phyloP scores from a whole-genome alignment of 2,329 filamentous ascomycete genomes.

The Penicillium sp. region DNA sequence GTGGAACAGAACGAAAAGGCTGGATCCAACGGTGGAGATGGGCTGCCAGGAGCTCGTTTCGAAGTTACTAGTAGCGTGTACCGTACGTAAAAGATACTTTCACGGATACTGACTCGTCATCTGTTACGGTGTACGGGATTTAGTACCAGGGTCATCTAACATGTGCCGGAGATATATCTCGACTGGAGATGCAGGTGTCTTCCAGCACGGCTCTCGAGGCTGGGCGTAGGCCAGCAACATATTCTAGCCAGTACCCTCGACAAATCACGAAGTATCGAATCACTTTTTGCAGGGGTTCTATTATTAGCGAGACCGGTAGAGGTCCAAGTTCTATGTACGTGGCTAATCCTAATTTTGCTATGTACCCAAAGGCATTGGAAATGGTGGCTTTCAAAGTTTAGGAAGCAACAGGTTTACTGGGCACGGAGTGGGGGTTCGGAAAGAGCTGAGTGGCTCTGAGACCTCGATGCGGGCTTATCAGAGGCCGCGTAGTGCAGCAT shows the following conservation, averaged over 20 bases:
- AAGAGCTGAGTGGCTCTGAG: not conserved
- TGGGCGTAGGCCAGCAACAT: too few species aligned
- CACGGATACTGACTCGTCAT: not conserved
- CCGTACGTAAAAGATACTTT: not conserved
- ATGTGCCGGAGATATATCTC: too few species aligned
- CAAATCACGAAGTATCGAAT: not conserved
- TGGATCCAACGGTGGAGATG: conserved; percentile 19
- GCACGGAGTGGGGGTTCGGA: not conserved
- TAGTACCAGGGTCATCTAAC: too few species aligned
- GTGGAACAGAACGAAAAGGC: conserved; percentile 16
- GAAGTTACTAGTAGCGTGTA: conserved; percentile 8
- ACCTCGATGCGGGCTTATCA: not conserved
- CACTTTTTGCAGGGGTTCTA: not conserved
- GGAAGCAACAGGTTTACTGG: not conserved
- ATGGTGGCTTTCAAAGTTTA: not conserved
- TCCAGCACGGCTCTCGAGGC: conserved; percentile 1
- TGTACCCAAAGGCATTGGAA: not conserved
- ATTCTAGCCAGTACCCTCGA: too few species aligned
- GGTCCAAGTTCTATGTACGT: not conserved
- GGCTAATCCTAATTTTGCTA: not conserved
- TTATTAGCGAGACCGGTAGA: not conserved
- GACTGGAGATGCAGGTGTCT: not conserved
- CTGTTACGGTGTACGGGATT: not conserved
- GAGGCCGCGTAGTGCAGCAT: not conserved
- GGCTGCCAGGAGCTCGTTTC: conserved; percentile 8